phyloP scores from a whole-genome alignment of 192 early-diverging fungal species.

The Podila clonocystis region DNA sequence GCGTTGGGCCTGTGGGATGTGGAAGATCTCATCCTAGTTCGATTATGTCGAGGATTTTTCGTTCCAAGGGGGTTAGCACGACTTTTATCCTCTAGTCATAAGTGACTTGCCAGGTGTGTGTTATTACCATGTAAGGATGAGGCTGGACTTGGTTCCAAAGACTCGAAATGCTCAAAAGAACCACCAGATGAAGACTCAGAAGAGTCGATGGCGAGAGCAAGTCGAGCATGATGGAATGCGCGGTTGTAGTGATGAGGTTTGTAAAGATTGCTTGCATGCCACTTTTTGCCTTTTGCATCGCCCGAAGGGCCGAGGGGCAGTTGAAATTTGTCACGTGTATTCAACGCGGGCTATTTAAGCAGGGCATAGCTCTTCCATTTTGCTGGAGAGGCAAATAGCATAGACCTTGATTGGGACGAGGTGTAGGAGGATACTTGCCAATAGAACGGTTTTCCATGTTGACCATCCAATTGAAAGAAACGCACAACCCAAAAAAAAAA shows the following conservation, averaged over 20 bases:
- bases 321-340: no score
- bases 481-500: no score
- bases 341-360: no score
- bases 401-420: no score
- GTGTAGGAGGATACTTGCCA: no score
- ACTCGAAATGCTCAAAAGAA: conserved; percentile 7
- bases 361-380: no score
- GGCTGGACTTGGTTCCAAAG: conserved; percentile 35
- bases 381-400: no score
- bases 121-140: conserved; percentile 64
- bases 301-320: no score
- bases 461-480: no score
- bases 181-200: conserved; percentile 24
- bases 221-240: conserved; percentile 6
- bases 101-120: no score
- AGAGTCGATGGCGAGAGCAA: conserved; percentile 1
- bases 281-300: no score
- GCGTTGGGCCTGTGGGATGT: conserved; percentile 88
- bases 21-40: conserved; percentile 90
- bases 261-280: not conserved
- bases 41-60: conserved; percentile 21
- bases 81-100: not conserved
- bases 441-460: no score
- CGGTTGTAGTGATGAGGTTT: not conserved
- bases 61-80: not conserved